Conservation (phyloP, 352 stramenopile genomes). For the Blastocystis sp. region DNA sequence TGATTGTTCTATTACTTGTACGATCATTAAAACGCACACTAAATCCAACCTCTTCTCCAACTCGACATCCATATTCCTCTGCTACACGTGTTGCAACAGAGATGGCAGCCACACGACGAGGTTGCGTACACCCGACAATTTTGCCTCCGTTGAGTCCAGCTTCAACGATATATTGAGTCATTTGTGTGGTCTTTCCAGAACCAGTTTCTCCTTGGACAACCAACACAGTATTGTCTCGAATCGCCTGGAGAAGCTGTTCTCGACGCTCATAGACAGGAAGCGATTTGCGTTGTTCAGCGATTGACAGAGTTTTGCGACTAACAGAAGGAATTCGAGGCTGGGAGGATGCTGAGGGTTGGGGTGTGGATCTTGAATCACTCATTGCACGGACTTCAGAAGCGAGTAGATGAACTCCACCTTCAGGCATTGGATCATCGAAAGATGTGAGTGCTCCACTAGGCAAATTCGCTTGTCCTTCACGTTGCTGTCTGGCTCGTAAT, state of each 20-base stretch:
- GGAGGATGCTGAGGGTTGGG: neutral
- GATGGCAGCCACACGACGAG: constrained; percentile 91
- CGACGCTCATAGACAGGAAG: constrained; percentile 84
- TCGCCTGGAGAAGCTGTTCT: constrained; percentile 73
- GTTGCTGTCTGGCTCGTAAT: constrained; percentile 90
- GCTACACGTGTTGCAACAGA: constrained; percentile 93
- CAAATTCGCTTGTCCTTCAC: constrained; percentile 91
- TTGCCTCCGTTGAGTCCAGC: constrained; percentile 87
- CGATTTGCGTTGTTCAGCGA: constrained; percentile 91
- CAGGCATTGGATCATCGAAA: constrained; percentile 96
- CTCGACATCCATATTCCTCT: constrained; percentile 88
- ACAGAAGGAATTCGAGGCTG: neutral
- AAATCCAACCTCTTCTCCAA: constrained; percentile 90
- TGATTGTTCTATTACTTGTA: constrained; percentile 87
- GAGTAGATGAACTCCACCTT: constrained; percentile 73
- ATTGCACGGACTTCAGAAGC: constrained; percentile 28
- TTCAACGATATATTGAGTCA: constrained; percentile 99
- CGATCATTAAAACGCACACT: constrained; percentile 85
- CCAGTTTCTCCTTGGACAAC: constrained; percentile 99
- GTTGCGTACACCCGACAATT: constrained; percentile 95
- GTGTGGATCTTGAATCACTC: neutral
- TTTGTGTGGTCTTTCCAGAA: constrained; percentile 96
- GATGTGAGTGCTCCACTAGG: constrained; percentile 85
- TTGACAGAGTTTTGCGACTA: constrained; percentile 71
- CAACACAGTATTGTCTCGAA: constrained; percentile 89